Evolutionary conservation across 768 basidiomycete species (phyloP).

Genomic region (Mrakia gelida): DNA sequence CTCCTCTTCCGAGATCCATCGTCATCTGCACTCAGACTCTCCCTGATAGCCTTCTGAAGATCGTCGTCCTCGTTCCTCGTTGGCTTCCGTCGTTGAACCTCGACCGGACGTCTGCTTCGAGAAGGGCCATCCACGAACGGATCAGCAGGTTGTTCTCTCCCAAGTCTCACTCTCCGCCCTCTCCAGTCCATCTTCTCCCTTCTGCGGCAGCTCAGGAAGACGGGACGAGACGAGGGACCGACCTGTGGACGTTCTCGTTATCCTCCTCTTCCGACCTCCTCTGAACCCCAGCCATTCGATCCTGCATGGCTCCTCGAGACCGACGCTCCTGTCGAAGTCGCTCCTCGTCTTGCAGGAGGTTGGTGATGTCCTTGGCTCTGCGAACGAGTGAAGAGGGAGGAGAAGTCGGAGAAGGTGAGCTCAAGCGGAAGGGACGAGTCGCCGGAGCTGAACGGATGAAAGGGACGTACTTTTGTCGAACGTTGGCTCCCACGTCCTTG

Average conservation of each 20-base stretch:
- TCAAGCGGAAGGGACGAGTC: neutral
- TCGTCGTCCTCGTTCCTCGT: constrained; percentile 69
- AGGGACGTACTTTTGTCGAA: constrained; percentile 40
- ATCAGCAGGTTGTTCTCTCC: neutral
- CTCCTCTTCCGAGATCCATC: constrained; percentile 55
- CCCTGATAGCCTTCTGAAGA: constrained; percentile 77
- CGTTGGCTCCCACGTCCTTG: constrained; percentile 96
- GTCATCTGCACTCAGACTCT: constrained; percentile 63
- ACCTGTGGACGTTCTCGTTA: constrained; percentile 45
- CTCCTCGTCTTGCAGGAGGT: constrained; percentile 77
- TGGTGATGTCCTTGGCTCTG: constrained; percentile 98
- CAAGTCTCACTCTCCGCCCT: too few species aligned
- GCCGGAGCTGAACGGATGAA: constrained; percentile 45
- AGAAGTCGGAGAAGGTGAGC: neutral
- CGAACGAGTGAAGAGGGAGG: neutral
- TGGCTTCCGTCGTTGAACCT: constrained; percentile 17
- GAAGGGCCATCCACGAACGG: neutral
- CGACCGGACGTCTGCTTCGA: constrained; percentile 11
- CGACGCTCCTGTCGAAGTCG: constrained; percentile 81
- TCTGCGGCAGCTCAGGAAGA: too few species aligned
- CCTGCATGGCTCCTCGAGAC: constrained; percentile 78
- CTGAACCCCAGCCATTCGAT: constrained; percentile 69
- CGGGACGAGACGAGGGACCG: constrained; percentile 36
- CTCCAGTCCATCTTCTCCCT: neutral
- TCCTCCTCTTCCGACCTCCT: constrained; percentile 47